Evolutionary conservation across 805 yeast species (phyloP).

Genomic region (Nakazawaea wickerhamii): DNA sequence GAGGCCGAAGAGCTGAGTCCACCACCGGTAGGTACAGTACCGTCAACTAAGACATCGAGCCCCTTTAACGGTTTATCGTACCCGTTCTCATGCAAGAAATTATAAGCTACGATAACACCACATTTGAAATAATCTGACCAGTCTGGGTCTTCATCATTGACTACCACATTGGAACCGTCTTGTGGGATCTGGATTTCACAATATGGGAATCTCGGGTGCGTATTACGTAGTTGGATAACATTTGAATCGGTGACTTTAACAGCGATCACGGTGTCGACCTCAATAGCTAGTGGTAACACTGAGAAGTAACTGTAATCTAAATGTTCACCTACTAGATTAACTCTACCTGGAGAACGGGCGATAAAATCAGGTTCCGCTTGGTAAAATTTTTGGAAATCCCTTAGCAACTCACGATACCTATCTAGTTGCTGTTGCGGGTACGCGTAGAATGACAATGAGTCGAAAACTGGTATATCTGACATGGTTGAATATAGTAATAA

Average conservation of each 20-base stretch:
- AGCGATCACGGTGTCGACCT: conserved; percentile 55
- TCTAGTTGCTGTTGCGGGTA: conserved; percentile 21
- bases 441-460: conserved; percentile 31
- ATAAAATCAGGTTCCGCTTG: conserved; percentile 39
- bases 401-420: conserved; percentile 25
- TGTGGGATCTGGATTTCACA: conserved; percentile 33
- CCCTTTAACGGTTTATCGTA: conserved; percentile 32
- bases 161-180: conserved; percentile 34
- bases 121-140: conserved; percentile 73
- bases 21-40: conserved; percentile 68
- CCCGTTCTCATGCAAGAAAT: conserved; percentile 28
- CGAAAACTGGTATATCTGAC: conserved; percentile 28
- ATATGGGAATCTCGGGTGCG: conserved; percentile 20
- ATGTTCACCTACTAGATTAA: conserved; percentile 71
- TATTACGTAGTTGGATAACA: conserved; percentile 27
- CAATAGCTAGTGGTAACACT: conserved; percentile 70
- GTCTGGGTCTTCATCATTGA: conserved; percentile 44
- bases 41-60: conserved; percentile 48
- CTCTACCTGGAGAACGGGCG: conserved; percentile 70
- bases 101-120: conserved; percentile 55
- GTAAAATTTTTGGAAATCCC: conserved; percentile 21
- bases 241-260: conserved; percentile 23
- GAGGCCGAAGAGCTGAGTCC: conserved; percentile 73
- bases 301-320: conserved; percentile 65
- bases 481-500: too few relatives aligned